Percentiles rank a stretch among this genome's conserved stretches.
Evolutionary conservation across 2,329 filamentous ascomycete genomes (phyloP).

Genomic region (Ceratocystis colombiana): DNA sequence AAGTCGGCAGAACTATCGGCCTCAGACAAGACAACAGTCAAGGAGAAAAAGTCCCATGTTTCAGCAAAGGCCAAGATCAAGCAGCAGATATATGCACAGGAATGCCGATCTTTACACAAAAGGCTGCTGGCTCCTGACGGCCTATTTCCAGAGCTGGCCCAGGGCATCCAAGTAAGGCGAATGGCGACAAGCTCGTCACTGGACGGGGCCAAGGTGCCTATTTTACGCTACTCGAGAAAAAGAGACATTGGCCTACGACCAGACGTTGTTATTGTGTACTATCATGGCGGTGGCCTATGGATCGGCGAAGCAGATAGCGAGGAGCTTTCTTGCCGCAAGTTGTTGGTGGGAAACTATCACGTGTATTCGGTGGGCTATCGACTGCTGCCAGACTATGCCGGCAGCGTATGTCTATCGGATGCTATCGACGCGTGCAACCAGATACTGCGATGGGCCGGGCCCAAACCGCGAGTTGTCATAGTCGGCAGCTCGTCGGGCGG

Average conservation of each 20-base stretch:
- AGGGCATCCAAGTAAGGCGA: constrained; percentile 30
- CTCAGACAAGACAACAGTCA: constrained; percentile 28
- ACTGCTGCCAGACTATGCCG: constrained; percentile 36
- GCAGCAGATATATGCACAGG: constrained; percentile 35
- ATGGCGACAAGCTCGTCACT: constrained; percentile 32
- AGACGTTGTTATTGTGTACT: constrained; percentile 36
- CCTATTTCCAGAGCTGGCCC: constrained; percentile 34
- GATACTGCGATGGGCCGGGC: constrained; percentile 23
- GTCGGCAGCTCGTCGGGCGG: constrained; percentile 42
- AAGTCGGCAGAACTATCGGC: constrained; percentile 28
- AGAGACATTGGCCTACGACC: constrained; percentile 24
- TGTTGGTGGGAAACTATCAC: constrained; percentile 30
- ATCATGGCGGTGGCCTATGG: constrained; percentile 40
- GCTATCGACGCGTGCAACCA: constrained; percentile 34
- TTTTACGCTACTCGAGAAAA: constrained; percentile 32
- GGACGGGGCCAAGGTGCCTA: constrained; percentile 33
- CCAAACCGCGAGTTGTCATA: constrained; percentile 31
- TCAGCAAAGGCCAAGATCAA: constrained; percentile 29
- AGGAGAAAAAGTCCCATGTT: constrained; percentile 29
- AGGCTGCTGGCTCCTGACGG: constrained; percentile 33
- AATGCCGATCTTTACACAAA: constrained; percentile 35
- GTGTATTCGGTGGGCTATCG: constrained; percentile 42
- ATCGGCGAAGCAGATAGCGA: constrained; percentile 43
- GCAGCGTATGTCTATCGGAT: constrained; percentile 37
- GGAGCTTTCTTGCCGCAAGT: constrained; percentile 39